These are phyloP conservation scores for Dysphania ambrosioides DNA, from an alignment of 148 eudicot species.

Conservation along the genomic window DNA sequence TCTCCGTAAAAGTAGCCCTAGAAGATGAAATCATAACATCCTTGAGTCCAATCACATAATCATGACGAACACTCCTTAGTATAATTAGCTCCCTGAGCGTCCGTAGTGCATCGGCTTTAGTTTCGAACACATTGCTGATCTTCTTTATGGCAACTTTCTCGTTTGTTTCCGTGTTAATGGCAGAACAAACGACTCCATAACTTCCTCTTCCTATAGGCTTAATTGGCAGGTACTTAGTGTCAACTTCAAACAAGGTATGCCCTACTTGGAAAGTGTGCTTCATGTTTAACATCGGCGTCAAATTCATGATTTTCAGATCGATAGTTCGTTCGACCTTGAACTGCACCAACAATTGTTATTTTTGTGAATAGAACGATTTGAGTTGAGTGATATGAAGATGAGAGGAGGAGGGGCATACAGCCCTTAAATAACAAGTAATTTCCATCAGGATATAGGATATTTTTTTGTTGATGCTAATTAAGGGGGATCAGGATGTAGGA, in stretches of 20 bases:
- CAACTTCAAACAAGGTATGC: slow-evolving; percentile 38
- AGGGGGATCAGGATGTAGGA: no score
- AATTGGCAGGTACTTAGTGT: slow-evolving; percentile 35
- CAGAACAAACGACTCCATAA: slow-evolving; percentile 41
- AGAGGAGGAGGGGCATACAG: no score
- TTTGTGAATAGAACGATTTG: no score
- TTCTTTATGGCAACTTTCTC: slow-evolving; percentile 47
- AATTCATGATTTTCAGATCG: no score
- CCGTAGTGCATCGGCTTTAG: slow-evolving; percentile 29
- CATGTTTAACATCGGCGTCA: no score
- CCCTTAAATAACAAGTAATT: no score
- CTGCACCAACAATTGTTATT: no score
- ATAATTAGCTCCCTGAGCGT: slow-evolving; percentile 39
- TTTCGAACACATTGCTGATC: slow-evolving; percentile 35
- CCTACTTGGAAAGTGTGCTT: slow-evolving; percentile 31
- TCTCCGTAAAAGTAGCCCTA: slow-evolving; percentile 29
- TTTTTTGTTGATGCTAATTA: no score
- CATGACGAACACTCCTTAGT: slow-evolving; percentile 37
- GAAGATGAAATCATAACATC: slow-evolving; percentile 39
- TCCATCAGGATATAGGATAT: no score
- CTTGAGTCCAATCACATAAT: slow-evolving; percentile 46
- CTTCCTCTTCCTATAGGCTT: slow-evolving; percentile 41
- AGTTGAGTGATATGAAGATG: no score
- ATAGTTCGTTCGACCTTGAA: no score
- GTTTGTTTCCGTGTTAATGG: slow-evolving; percentile 32